A percentile compares a stretch with the other conserved stretches of the same genome.
Conservation (phyloP, 257 asterid genomes). For the Nicotiana paniculata region DNA sequence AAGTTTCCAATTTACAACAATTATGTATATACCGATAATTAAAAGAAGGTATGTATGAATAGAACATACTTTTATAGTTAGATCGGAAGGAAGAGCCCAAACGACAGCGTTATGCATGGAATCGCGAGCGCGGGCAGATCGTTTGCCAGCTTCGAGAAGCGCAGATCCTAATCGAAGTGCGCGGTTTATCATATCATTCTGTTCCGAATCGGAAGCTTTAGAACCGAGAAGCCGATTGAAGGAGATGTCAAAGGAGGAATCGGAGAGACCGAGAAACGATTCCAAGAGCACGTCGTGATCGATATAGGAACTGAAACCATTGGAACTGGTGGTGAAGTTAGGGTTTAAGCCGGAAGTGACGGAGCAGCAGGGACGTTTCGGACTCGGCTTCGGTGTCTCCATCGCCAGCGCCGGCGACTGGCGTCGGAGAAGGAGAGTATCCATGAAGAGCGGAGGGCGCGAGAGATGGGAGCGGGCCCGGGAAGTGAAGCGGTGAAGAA, state of each 20-base stretch:
- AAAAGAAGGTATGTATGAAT: background rate
- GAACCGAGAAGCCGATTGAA: slow-evolving; percentile 59
- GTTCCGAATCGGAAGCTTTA: slow-evolving; percentile 38
- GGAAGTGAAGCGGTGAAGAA: slow-evolving; percentile 3
- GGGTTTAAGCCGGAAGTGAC: slow-evolving; percentile 14
- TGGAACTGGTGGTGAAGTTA: slow-evolving; percentile 11
- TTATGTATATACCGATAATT: background rate
- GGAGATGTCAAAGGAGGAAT: slow-evolving; percentile 53
- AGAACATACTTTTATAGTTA: slow-evolving; percentile 54
- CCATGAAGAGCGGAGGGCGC: slow-evolving; percentile 24
- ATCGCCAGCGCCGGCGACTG: slow-evolving; percentile 17
- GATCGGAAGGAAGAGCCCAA: slow-evolving; percentile 73
- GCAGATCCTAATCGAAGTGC: slow-evolving; percentile 62
- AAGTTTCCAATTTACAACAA: background rate
- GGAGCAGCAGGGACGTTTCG: slow-evolving; percentile 56
- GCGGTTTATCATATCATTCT: slow-evolving; percentile 45
- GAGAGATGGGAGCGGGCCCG: background rate
- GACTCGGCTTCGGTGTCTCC: slow-evolving; percentile 42
- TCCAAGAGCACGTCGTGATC: slow-evolving; percentile 51
- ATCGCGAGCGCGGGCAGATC: slow-evolving; percentile 59
- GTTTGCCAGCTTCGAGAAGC: slow-evolving; percentile 66
- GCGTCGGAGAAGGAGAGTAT: slow-evolving; percentile 32
- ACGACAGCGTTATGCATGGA: slow-evolving; percentile 56
- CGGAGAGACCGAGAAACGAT: slow-evolving; percentile 44
- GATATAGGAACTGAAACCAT: background rate